A percentile compares a stretch with the other conserved stretches of the same genome.
phyloP scores from a whole-genome alignment of 2,329 filamentous ascomycete genomes.

The Lecanoromycetidae sp. region DNA sequence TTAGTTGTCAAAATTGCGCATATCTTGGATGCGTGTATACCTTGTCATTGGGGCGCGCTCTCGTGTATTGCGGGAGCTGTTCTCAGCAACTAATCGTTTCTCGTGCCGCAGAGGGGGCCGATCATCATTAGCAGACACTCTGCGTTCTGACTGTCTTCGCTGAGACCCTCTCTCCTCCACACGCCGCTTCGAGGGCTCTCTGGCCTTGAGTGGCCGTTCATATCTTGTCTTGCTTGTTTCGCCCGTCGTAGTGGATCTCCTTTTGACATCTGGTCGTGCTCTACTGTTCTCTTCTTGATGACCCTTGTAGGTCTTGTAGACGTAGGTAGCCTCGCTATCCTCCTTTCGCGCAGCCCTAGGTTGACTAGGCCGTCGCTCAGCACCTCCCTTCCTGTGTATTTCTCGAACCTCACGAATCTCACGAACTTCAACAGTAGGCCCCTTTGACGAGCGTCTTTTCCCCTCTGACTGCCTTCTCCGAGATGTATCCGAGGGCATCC shows the following conservation, averaged over 20 bases:
- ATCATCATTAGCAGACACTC: neutral
- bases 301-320: neutral
- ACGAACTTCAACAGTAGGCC: slow-evolving; percentile 2
- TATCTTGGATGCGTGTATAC: neutral
- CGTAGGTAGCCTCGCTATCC: slow-evolving; percentile 7
- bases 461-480: slow-evolving; percentile 3
- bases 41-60: neutral
- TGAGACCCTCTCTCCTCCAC: neutral
- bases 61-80: neutral
- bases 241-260: slow-evolving; percentile 8
- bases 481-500: slow-evolving; percentile 14
- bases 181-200: neutral
- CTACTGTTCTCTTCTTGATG: neutral
- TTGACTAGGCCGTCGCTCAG: slow-evolving; percentile 10
- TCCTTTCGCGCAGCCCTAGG: slow-evolving; percentile 8
- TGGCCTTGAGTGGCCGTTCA: neutral
- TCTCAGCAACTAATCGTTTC: neutral
- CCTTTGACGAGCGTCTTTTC: neutral
- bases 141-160: slow-evolving; percentile 5
- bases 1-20: neutral
- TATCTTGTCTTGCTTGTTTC: neutral
- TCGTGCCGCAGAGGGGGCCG: slow-evolving; percentile 3
- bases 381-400: slow-evolving; percentile 1
- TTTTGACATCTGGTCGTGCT: neutral
- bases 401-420: slow-evolving; percentile 5